Conservation (phyloP, 208 protist genomes). For the Trichomonas gallinae region DNA sequence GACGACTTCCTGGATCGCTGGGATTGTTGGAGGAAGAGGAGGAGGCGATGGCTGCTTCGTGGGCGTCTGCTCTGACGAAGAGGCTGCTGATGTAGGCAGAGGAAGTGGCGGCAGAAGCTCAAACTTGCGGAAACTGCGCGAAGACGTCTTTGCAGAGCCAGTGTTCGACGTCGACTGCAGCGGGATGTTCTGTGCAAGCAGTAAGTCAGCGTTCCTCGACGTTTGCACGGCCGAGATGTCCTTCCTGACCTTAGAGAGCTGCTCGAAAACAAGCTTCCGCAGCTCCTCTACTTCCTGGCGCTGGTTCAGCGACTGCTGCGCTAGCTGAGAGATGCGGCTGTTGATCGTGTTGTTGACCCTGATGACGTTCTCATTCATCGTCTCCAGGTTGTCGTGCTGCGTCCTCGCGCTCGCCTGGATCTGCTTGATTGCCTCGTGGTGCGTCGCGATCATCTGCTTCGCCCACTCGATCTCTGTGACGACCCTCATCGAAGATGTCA, state of each 20-base stretch:
- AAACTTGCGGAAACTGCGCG: too few relatives aligned
- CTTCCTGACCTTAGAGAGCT: not conserved
- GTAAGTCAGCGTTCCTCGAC: too few relatives aligned
- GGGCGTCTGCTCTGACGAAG: too few relatives aligned
- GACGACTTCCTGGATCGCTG: too few relatives aligned
- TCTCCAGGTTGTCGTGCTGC: not conserved
- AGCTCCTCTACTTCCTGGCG: not conserved
- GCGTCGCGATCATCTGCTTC: not conserved
- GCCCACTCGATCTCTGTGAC: not conserved
- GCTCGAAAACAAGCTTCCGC: not conserved
- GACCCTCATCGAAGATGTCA: not conserved
- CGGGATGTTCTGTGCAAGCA: too few relatives aligned
- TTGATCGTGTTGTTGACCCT: not conserved
- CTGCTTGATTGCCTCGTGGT: not conserved
- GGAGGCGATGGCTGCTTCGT: too few relatives aligned
- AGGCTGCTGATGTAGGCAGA: too few relatives aligned
- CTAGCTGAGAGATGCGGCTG: not conserved
- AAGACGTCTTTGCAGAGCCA: too few relatives aligned
- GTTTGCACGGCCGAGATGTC: too few relatives aligned
- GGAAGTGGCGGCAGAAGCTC: too few relatives aligned
- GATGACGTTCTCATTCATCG: not conserved
- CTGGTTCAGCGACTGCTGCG: not conserved
- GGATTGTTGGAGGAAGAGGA: too few relatives aligned
- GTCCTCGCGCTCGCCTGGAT: not conserved
- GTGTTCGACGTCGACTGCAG: too few relatives aligned